Evolutionary conservation across 495 filamentous ascomycete species (phyloP).

Genomic region (Penicillium odoratum): DNA sequence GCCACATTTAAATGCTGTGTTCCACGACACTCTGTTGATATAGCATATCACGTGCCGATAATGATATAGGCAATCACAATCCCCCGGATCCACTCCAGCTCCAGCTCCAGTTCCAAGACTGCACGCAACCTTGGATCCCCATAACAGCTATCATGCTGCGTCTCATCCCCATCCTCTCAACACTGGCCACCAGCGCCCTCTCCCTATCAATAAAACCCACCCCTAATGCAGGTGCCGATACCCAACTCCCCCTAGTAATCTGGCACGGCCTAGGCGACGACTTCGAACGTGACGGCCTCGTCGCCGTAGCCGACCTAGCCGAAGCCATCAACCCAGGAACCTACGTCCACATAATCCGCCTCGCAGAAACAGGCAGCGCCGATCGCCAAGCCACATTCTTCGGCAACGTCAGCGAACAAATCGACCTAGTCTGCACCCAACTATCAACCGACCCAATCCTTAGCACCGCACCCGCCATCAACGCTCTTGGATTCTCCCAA

Average conservation of each 20-base stretch:
- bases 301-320: constrained; percentile 63
- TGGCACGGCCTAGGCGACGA: constrained; percentile 84
- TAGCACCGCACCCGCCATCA: constrained; percentile 75
- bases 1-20: neutral
- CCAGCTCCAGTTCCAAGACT: constrained; percentile 2
- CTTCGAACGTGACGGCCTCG: constrained; percentile 74
- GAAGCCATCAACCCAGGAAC: constrained; percentile 77
- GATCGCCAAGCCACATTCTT: constrained; percentile 87
- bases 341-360: constrained; percentile 75
- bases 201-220: constrained; percentile 18
- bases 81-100: neutral
- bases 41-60: constrained; percentile 18
- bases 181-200: constrained; percentile 17
- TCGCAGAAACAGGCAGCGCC: constrained; percentile 60
- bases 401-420: constrained; percentile 82
- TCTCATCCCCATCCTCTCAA: constrained; percentile 15
- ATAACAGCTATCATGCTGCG: constrained; percentile 13
- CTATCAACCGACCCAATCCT: constrained; percentile 76
- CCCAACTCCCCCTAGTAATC: constrained; percentile 79
- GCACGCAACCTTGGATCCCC: neutral
- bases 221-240: constrained; percentile 15
- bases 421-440: constrained; percentile 76
- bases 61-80: constrained; percentile 5
- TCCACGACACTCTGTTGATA: neutral
- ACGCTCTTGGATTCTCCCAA: constrained; percentile 92